Conservation (phyloP, 208 protist genomes). For the Naegleria lovaniensis region DNA sequence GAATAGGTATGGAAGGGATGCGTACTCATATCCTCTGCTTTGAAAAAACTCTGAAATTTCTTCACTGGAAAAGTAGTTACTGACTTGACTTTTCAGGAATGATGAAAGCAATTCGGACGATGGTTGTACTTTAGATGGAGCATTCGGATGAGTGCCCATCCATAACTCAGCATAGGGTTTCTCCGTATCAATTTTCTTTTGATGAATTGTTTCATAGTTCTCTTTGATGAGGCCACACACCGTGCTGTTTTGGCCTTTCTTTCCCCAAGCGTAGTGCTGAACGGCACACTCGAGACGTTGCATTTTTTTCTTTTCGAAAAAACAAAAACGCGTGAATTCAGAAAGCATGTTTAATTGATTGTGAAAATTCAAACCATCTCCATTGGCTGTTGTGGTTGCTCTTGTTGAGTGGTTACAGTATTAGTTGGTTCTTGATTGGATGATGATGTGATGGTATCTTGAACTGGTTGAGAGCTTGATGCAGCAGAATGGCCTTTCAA, state of each 20-base stretch:
- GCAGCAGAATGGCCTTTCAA: not conserved
- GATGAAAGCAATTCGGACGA: not conserved
- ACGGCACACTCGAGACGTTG: not conserved
- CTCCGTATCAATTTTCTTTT: not conserved
- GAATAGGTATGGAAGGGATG: not conserved
- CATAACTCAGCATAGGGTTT: slow-evolving; percentile 22
- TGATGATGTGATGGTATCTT: too few relatives aligned
- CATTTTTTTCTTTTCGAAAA: not conserved
- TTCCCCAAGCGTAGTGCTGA: not conserved
- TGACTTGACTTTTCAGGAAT: not conserved
- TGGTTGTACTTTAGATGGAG: not conserved
- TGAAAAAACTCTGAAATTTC: not conserved
- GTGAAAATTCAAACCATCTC: too few relatives aligned
- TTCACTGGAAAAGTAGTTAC: not conserved
- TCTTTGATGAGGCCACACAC: not conserved
- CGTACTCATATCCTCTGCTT: not conserved
- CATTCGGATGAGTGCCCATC: slow-evolving; percentile 25
- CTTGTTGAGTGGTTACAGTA: too few relatives aligned
- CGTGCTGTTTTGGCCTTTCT: not conserved
- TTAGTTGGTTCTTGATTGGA: too few relatives aligned
- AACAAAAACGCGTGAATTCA: too few relatives aligned
- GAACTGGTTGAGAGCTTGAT: too few relatives aligned
- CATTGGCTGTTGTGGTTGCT: too few relatives aligned
- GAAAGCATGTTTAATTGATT: too few relatives aligned
- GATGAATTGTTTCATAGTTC: not conserved